Conservation (phyloP, 2,329 filamentous ascomycete species). For the Cryphonectria nitschkei region DNA sequence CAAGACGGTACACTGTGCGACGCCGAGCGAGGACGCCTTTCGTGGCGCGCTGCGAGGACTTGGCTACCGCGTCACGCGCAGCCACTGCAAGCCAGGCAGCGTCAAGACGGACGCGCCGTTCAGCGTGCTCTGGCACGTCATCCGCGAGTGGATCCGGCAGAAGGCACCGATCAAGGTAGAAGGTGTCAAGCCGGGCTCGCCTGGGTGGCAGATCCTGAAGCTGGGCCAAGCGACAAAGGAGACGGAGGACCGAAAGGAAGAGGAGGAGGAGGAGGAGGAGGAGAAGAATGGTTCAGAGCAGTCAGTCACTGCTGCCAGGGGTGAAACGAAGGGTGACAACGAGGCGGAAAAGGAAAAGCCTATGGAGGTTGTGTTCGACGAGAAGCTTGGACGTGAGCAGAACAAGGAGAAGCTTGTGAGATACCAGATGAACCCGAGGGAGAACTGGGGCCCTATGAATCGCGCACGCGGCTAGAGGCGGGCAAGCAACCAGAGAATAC, state of each 20-base stretch:
- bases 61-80: slow-evolving; percentile 82
- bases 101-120: slow-evolving; percentile 95
- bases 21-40: slow-evolving; percentile 77
- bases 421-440: slow-evolving; percentile 87
- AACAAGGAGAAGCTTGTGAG: slow-evolving; percentile 72
- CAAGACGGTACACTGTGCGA: slow-evolving; percentile 76
- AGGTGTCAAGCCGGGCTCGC: slow-evolving; percentile 68
- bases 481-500: background rate
- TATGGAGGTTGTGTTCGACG: slow-evolving; percentile 69
- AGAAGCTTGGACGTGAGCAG: slow-evolving; percentile 72
- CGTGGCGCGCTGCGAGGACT: slow-evolving; percentile 79
- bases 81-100: slow-evolving; percentile 86
- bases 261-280: slow-evolving; percentile 33
- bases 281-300: slow-evolving; percentile 40
- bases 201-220: slow-evolving; percentile 72
- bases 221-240: slow-evolving; percentile 37
- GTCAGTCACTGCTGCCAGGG: slow-evolving; percentile 30
- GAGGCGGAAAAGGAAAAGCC: slow-evolving; percentile 39
- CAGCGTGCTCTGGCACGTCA: slow-evolving; percentile 87
- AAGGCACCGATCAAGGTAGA: slow-evolving; percentile 76
- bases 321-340: slow-evolving; percentile 30
- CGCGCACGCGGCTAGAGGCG: slow-evolving; percentile 47
- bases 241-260: slow-evolving; percentile 34
- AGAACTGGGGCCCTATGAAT: slow-evolving; percentile 91
- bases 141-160: slow-evolving; percentile 88